Evolutionary conservation across 352 stramenopile genomes (phyloP).

Genomic region (Aphanomyces cochlioides): DNA sequence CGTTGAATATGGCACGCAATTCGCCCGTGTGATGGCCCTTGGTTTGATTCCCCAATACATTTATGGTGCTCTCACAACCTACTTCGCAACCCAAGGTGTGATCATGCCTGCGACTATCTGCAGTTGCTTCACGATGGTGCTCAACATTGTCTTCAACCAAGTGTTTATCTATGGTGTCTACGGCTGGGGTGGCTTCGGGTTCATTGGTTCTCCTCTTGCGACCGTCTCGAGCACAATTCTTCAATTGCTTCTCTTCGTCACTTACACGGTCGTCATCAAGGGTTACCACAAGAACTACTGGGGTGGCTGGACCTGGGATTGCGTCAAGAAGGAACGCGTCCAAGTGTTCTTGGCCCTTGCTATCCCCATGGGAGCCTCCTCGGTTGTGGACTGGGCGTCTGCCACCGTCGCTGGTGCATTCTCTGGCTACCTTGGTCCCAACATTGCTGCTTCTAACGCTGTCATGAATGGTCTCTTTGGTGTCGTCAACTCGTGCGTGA

Average conservation of each 20-base stretch:
- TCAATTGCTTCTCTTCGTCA: slow-evolving; percentile 44
- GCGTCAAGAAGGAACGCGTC: slow-evolving; percentile 41
- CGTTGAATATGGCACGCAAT: slow-evolving; percentile 40
- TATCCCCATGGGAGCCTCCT: slow-evolving; percentile 50
- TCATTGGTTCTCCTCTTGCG: slow-evolving; percentile 46
- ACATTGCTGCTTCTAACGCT: slow-evolving; percentile 46
- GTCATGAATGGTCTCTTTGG: slow-evolving; percentile 47
- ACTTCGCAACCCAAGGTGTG: slow-evolving; percentile 43
- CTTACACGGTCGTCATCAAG: slow-evolving; percentile 50
- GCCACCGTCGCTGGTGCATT: slow-evolving; percentile 44
- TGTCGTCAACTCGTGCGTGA: slow-evolving; percentile 46
- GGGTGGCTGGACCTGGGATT: slow-evolving; percentile 44
- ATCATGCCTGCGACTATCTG: slow-evolving; percentile 48
- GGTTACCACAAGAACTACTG: slow-evolving; percentile 49
- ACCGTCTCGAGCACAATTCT: slow-evolving; percentile 47
- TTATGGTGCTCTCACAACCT: slow-evolving; percentile 42
- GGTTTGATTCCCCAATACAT: slow-evolving; percentile 46
- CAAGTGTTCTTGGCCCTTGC: slow-evolving; percentile 48
- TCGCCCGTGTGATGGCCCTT: slow-evolving; percentile 41
- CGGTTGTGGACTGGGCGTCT: slow-evolving; percentile 47
- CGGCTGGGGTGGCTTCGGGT: slow-evolving; percentile 38
- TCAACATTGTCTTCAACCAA: slow-evolving; percentile 45
- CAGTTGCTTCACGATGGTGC: slow-evolving; percentile 40
- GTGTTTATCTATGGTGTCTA: slow-evolving; percentile 45
- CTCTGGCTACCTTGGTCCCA: slow-evolving; percentile 45